Evolutionary conservation across 495 filamentous ascomycete genomes (phyloP), one percentile per base, ranked within the genome.

Genomic region (Talaromyces trachyspermus): DNA sequence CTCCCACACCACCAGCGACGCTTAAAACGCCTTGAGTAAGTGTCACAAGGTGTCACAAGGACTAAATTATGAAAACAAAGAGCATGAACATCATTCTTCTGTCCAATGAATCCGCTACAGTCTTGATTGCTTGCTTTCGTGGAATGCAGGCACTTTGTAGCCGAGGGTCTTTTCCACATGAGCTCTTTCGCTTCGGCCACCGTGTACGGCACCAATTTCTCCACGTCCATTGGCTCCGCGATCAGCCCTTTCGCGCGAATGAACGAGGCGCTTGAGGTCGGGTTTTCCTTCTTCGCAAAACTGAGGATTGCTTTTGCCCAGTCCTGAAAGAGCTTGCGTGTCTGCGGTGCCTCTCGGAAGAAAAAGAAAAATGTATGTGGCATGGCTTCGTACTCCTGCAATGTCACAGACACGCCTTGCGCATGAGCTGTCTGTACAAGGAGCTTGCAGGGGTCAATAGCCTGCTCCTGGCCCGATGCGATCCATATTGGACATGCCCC

Each of bases 351-450:
- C 27, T 30, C 5, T 10, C 33, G 33, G 33, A 5, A 36, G n/a
- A 6, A 36, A 14, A 14, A 33, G 15, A 32, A 48, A 18, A 38
- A 55, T 1, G 49, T 15, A 51, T 58, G 55, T 9, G 49, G 50
- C 53, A 56, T 56, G 8, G 11, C 32, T 19, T 55, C 49, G 33
- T 58, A 58, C 40, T 58, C 49, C 46, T 48, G 35, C 37, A 43
- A 53, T 1, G 32, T n/a, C 8, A 57, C 41, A 24, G 14, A 27
- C 30, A 56, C 50, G 3, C 52, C 46, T 12, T 50, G 46, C 9
- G 20, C n/a, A 7, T 42, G 19, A 5, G 42, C 47, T 11, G 19
- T 49, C 26, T 51, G 30, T 10, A 50, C 46, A 5, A 53, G 15
- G 11, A 50, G 17, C 24, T 22, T 55, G 2, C 30, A 39, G 8